Evolutionary conservation across 1,284 basidiomycete species (phyloP), one percentile per base, ranked within the genome.

Genomic region (Vanrija sp.): DNA sequence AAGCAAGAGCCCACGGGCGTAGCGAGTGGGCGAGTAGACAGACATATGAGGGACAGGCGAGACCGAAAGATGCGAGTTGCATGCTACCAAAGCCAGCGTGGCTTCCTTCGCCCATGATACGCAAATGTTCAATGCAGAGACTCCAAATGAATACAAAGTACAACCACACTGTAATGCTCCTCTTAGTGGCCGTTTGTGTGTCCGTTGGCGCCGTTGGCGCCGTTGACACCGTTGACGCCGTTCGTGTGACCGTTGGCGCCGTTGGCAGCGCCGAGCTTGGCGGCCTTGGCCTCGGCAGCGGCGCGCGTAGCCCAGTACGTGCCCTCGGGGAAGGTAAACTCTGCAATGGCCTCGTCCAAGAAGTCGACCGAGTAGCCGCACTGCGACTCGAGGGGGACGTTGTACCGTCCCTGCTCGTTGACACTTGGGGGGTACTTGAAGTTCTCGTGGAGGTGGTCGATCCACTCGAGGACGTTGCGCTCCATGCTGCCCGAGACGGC

Each of bases 401-500:
- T 92, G 77, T 96, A 96, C 45, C 89, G 81, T 22, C 93, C 93
- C 35, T 82, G 80, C 10, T 78, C 67, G 77, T 95, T 95, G 79
- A 97, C 93, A 36, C 88, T 87, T 66, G 89, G 90, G 3, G 91
- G 91, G 65, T 85, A 85, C 49, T 87, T 77, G 78, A 96, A 97
- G 75, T 96, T 89, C 59, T 96, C 91, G 75, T 97, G 93, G 42
- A 96, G 78, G 72, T 96, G 93, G 76, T 74, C 71, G 47, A 79
- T 78, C 56, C 70, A 81, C 64, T 81, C 93, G 53, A 97, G 84
- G 14, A 95, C 93, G 25, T 48, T 41, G 52, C 88, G 84, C 67
- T 95, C 90, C 85, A 94, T 93, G 39, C 84, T 83, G 3, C 90
- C 94, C 3, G 90, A 93, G 51, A 97, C 80, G 60, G 84, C 85